Base-by-base conservation (phyloP, 2,329 filamentous ascomycete genomes). In the Calonectria crousiana region DNA sequence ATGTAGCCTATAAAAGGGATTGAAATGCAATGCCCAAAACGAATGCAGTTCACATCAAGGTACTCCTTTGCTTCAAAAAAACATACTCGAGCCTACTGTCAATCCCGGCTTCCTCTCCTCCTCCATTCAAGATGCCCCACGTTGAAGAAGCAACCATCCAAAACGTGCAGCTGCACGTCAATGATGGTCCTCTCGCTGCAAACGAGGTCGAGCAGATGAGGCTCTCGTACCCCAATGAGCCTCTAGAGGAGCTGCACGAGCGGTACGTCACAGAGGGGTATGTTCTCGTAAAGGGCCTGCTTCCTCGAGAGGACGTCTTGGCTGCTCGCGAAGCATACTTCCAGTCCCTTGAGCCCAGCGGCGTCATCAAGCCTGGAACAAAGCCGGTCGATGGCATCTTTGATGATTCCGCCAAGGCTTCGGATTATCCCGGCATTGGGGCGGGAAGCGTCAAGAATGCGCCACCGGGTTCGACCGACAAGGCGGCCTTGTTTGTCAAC, bases 371-470 rank as follows among this genome's bases (percentile, higher is more conserved):
- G 73, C 87, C 89, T 0, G 88, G 86, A 44, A 89, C 88, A 0
- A 80, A 85, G 6, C 85, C 89, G 0, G 86, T 90, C 0, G 85
- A 90, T 1, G 90, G 90, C 0, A 87, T 92, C 69, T 92, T 91
- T 77, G 73, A 82, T 51, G 34, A 65, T 0, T 26, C 67, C 0
- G 69, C 72, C 0, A 53, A 74, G 6, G 67, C 77, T 1, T 28
- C 69, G 0, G 78, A 81, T 49, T 83, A 77, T 51, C 80, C 81
- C 0, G 80, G 81, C 6, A 82, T 92, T 69, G 90, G 90, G 3
- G 88, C 89, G 1, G 89, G 89, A 0, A 85, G 85, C 30, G 81
- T 83, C 6, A 84, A 84, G 13, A 90, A 89, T 65, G 85, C 85
- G 0, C 84, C 84, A 1, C 89, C 89, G 0, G 88, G 86, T 8